These are phyloP conservation scores for Xylogone sp. DNA, from an alignment of 2,329 filamentous ascomycete genomes.

Conservation along the genomic window DNA sequence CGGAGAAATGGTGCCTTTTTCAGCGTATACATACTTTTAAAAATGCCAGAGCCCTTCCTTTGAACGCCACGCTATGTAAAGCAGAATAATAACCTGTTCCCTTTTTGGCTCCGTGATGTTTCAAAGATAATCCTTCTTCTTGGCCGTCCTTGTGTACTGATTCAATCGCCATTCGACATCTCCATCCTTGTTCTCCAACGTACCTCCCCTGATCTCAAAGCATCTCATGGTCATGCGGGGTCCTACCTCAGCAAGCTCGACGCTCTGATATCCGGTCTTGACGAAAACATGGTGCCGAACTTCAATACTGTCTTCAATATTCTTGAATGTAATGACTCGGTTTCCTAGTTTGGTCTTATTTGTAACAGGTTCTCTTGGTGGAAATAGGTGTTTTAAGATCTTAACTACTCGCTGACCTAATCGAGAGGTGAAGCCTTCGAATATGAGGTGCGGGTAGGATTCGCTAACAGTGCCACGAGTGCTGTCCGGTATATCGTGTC, in stretches of 20 bases:
- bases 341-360: conserved; percentile 74
- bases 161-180: conserved; percentile 96
- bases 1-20: too few relatives aligned
- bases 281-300: conserved; percentile 94
- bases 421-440: conserved; percentile 84
- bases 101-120: not conserved
- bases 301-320: conserved; percentile 90
- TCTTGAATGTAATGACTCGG: conserved; percentile 89
- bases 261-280: conserved; percentile 82
- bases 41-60: too few relatives aligned
- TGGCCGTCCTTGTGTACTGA: conserved; percentile 88
- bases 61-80: conserved; percentile 27
- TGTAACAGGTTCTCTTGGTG: conserved; percentile 75
- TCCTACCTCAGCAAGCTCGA: conserved; percentile 85
- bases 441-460: conserved; percentile 90
- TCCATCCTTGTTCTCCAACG: conserved; percentile 89
- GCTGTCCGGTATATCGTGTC: conserved; percentile 87
- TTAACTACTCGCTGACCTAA: conserved; percentile 82
- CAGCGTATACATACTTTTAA: too few relatives aligned
- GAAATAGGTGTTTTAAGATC: conserved; percentile 91
- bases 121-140: conserved; percentile 94
- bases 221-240: conserved; percentile 96
- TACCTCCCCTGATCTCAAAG: conserved; percentile 90
- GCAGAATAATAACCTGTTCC: conserved; percentile 15
- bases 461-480: conserved; percentile 86